phyloP scores from a whole-genome alignment of 2,329 filamentous ascomycete genomes.

The Trichoderma breve region DNA sequence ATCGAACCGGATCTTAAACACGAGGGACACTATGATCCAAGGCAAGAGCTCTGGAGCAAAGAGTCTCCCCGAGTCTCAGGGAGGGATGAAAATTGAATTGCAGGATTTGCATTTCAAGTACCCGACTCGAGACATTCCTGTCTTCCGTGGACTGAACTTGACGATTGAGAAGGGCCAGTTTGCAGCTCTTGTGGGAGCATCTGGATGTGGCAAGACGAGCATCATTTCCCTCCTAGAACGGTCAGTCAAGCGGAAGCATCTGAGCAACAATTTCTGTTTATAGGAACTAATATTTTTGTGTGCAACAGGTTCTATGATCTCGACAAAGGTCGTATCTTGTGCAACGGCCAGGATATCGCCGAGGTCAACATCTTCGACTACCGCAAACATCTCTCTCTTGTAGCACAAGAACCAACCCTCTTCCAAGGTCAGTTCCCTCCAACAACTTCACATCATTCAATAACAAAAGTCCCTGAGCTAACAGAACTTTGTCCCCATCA shows the following conservation, averaged over 20 bases:
- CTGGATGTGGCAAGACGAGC: slow-evolving; percentile 70
- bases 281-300: neutral
- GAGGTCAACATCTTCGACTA: slow-evolving; percentile 60
- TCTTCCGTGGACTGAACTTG: slow-evolving; percentile 62
- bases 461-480: no score
- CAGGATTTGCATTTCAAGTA: slow-evolving; percentile 59
- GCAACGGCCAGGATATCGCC: slow-evolving; percentile 60
- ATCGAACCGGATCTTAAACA: slow-evolving; percentile 57
- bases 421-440: slow-evolving; percentile 55
- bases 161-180: slow-evolving; percentile 68
- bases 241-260: slow-evolving; percentile 18
- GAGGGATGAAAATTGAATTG: slow-evolving; percentile 57
- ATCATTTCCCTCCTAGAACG: slow-evolving; percentile 63
- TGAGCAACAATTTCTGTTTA: neutral
- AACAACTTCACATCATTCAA: no score
- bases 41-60: slow-evolving; percentile 34
- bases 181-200: slow-evolving; percentile 67
- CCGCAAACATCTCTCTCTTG: slow-evolving; percentile 64
- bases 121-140: slow-evolving; percentile 53
- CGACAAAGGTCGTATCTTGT: slow-evolving; percentile 60
- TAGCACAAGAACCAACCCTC: slow-evolving; percentile 71
- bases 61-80: slow-evolving; percentile 44
- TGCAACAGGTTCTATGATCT: slow-evolving; percentile 66
- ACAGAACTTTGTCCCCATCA: neutral
- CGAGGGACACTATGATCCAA: slow-evolving; percentile 44